Evolutionary conservation across 352 stramenopile species (phyloP).

Genomic region (Blastocystis sp.): DNA sequence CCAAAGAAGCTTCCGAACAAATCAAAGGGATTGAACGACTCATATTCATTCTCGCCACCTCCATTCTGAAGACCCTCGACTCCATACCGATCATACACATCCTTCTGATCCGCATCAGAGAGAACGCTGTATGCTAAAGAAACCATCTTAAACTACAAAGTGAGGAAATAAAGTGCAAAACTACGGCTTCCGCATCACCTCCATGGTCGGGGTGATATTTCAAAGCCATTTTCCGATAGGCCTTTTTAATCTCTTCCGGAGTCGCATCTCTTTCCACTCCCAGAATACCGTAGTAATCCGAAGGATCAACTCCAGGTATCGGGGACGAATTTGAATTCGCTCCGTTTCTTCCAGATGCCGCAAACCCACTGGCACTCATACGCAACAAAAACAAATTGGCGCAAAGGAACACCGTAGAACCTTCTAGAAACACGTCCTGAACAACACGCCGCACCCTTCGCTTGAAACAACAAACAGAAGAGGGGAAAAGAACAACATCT

Average conservation of each 20-base stretch:
- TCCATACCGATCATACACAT: slow-evolving; percentile 86
- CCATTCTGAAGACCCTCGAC: slow-evolving; percentile 83
- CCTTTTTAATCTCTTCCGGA: slow-evolving; percentile 68
- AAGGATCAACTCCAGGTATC: not conserved
- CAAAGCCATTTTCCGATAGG: slow-evolving; percentile 82
- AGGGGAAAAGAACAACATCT: not conserved
- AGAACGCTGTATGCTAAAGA: slow-evolving; percentile 86
- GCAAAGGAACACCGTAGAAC: too few species aligned
- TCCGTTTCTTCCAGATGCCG: too few species aligned
- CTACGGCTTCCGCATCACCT: slow-evolving; percentile 12
- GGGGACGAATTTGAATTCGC: too few species aligned
- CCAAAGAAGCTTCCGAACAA: slow-evolving; percentile 5
- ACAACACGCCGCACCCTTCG: too few species aligned
- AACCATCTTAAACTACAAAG: slow-evolving; percentile 83
- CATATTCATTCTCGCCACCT: not conserved
- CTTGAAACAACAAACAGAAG: too few species aligned
- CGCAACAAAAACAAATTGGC: too few species aligned
- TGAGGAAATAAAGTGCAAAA: not conserved
- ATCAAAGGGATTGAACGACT: slow-evolving; percentile 42
- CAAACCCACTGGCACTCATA: too few species aligned
- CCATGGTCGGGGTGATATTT: slow-evolving; percentile 82
- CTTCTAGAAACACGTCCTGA: too few species aligned
- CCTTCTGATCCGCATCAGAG: slow-evolving; percentile 84
- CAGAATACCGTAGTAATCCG: slow-evolving; percentile 71
- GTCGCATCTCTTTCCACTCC: slow-evolving; percentile 60